A percentile compares a stretch with the other conserved stretches of the same genome.
Conservation (phyloP, 1,284 basidiomycete genomes). For the Marasmius oreades region DNA sequence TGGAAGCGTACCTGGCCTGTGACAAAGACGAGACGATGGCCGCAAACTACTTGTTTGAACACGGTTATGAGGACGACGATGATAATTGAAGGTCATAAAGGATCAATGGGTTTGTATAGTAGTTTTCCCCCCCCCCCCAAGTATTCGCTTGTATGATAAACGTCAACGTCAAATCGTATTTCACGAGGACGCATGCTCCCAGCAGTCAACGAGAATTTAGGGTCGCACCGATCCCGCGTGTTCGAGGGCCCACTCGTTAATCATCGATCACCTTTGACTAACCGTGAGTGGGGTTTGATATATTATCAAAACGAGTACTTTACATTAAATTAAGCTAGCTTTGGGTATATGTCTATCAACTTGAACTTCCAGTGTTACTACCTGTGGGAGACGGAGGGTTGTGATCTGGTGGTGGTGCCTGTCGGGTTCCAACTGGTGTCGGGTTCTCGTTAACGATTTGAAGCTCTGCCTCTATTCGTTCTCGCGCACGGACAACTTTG, state of each 20-base stretch:
- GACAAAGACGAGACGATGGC: constrained; percentile 95
- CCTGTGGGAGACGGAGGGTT: not conserved
- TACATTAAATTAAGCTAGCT: not conserved
- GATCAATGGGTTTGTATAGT: constrained; percentile 1
- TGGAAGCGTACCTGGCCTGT: constrained; percentile 89
- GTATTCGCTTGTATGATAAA: constrained; percentile 7
- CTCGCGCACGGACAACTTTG: constrained; percentile 92
- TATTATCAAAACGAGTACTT: not conserved
- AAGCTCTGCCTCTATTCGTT: constrained; percentile 89
- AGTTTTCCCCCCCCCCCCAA: not conserved
- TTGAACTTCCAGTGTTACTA: not conserved
- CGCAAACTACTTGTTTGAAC: constrained; percentile 88
- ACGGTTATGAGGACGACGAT: constrained; percentile 52
- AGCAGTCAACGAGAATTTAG: not conserved
- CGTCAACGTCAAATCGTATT: not conserved
- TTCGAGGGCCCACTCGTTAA: too few species aligned
- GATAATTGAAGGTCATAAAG: constrained; percentile 7
- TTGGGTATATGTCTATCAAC: not conserved
- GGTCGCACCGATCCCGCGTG: not conserved
- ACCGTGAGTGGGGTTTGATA: not conserved
- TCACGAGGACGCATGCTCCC: not conserved
- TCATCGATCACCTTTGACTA: too few species aligned
- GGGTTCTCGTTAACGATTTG: constrained; percentile 36
- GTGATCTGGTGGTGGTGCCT: not conserved
- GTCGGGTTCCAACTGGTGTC: constrained; percentile 9